phyloP scores from a whole-genome alignment of 1,284 basidiomycete genomes.

The Mycocalia duriaeana region DNA sequence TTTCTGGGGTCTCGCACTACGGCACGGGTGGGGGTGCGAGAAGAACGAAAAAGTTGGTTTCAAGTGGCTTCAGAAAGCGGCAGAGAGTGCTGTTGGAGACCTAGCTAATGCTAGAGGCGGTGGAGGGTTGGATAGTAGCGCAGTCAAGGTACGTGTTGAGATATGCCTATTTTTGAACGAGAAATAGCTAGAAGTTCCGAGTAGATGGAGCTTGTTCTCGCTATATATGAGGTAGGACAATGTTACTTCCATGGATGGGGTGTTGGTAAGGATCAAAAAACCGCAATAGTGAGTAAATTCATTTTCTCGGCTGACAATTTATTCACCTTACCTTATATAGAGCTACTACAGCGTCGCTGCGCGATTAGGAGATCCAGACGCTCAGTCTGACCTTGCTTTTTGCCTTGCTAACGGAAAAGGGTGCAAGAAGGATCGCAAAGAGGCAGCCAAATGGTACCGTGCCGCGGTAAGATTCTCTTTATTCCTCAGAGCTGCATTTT shows the following conservation, averaged over 20 bases:
- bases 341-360: constrained; percentile 85
- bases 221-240: constrained; percentile 89
- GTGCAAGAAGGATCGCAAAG: constrained; percentile 84
- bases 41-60: constrained; percentile 78
- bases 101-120: constrained; percentile 53
- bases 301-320: too few species aligned
- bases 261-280: constrained; percentile 78
- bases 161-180: neutral
- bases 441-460: constrained; percentile 86
- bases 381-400: constrained; percentile 81
- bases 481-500: neutral
- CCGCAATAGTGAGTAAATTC: constrained; percentile 65
- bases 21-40: constrained; percentile 85
- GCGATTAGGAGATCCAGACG: constrained; percentile 80
- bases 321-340: constrained; percentile 29
- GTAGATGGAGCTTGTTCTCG: constrained; percentile 78
- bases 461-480: constrained; percentile 56
- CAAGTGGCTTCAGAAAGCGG: constrained; percentile 78
- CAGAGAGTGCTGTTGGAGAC: constrained; percentile 77
- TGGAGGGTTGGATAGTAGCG: constrained; percentile 24
- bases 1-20: constrained; percentile 85
- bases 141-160: constrained; percentile 23
- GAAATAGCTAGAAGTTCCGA: constrained; percentile 11
- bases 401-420: constrained; percentile 84
- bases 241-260: constrained; percentile 93